Conservation (phyloP, 805 yeast genomes). For the Candida tibetensis region DNA sequence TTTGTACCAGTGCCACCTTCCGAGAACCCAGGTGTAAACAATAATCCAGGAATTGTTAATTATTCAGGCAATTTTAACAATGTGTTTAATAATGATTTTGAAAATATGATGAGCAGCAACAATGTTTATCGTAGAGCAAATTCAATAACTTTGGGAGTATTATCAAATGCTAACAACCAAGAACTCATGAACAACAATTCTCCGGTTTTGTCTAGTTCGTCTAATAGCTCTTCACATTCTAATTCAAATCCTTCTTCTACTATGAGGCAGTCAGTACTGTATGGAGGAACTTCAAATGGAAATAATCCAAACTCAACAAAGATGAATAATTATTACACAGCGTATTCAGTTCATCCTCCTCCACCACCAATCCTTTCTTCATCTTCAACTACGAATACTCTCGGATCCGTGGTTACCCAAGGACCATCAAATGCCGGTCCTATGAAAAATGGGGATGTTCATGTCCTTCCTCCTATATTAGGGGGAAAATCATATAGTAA, state of each 20-base stretch:
- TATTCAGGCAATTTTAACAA: conserved; percentile 8
- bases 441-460: conserved; percentile 1
- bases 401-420: background rate
- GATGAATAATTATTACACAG: conserved; percentile 2
- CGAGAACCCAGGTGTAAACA: background rate
- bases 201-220: conserved; percentile 7
- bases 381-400: background rate
- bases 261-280: background rate
- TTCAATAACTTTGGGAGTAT: conserved; percentile 19
- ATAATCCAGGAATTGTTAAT: conserved; percentile 6
- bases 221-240: background rate
- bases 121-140: conserved; percentile 14
- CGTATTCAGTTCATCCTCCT: conserved; percentile 12
- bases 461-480: conserved; percentile 11
- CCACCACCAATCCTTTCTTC: conserved; percentile 6
- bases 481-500: conserved; percentile 4
- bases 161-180: conserved; percentile 6
- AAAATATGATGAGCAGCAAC: conserved; percentile 3
- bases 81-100: conserved; percentile 6
- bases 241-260: conserved; percentile 2
- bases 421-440: background rate
- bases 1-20: background rate
- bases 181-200: conserved; percentile 5
- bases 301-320: background rate
- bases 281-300: too few relatives aligned